Base-by-base conservation (phyloP, 495 filamentous ascomycete species). In the Hyaloscypha variabilis region DNA sequence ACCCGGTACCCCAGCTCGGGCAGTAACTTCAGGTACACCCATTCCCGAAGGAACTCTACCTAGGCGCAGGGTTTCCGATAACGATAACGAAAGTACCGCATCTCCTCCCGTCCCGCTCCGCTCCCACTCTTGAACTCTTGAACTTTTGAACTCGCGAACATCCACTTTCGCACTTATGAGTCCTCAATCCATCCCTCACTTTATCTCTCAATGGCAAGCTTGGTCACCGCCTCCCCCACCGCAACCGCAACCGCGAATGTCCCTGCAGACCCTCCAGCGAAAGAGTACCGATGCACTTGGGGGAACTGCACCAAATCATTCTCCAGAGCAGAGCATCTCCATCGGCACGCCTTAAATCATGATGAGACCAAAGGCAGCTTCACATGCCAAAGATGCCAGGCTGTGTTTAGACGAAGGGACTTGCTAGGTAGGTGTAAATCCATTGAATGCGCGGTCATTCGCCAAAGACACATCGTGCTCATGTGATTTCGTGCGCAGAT, bases 321-420 rank as follows among this genome's bases (percentile, higher is more conserved):
- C 71, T 83, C 83, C 52, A 76, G 84, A 49, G 79, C 83, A 3
- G 84, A 87, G 69, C 84, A 87, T 70, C 73, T 86, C 17, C 83
- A 85, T 30, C 78, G 84, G 5, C 84, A 87, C 73, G 75, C 79
- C n/a, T 71, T 85, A 24, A 87, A 87, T 66, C 84, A 87, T 58
- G 77, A 76, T 28, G 76, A 79, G 60, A 81, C 79, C 0, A 78
- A 80, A 58, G 73, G 73, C 49, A 68, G 49, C 21, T 52, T 49
- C 21, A 85, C 82, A 0, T 87, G 84, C 61, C 72, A 76, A 53
- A 76, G 83, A 30, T 87, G 84, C 57, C 78, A 77, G 30, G 83
- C 84, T 21, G 82, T 86, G 65, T 87, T 87, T 67, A 77, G 78
- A 52, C 78, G 84, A 28, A 77, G 76, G 50, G 84, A 87, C 70